Evolutionary conservation across 352 stramenopile genomes (phyloP).

Genomic region (Globisporangium mamillatum): DNA sequence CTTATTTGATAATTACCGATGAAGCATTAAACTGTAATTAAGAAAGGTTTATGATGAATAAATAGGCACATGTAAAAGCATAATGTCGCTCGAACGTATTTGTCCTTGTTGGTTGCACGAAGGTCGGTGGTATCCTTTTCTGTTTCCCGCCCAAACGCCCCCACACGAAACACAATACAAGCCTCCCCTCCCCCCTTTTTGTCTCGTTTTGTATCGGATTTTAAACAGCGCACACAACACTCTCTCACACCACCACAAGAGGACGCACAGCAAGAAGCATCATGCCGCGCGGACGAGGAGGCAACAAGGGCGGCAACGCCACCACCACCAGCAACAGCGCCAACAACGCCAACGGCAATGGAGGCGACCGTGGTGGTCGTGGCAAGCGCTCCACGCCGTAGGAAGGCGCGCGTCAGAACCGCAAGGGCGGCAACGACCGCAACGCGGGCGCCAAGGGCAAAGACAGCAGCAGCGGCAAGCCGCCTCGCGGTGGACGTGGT

Average conservation of each 20-base stretch:
- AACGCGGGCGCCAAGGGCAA: conserved; percentile 18
- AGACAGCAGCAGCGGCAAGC: conserved; percentile 18
- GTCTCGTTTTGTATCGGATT: not conserved
- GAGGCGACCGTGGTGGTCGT: conserved; percentile 17
- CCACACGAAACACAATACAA: not conserved
- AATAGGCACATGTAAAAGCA: no score
- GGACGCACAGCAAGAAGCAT: not conserved
- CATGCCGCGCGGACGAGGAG: conserved; percentile 41
- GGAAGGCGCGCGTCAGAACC: conserved; percentile 29
- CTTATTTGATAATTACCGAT: no score
- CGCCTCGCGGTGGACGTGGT: conserved; percentile 20
- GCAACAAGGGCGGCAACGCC: conserved; percentile 6
- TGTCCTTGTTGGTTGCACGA: not conserved
- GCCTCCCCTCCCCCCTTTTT: no score
- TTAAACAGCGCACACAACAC: not conserved
- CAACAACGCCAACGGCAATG: conserved; percentile 8
- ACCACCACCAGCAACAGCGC: not conserved
- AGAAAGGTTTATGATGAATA: no score
- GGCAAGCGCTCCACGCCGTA: conserved; percentile 40
- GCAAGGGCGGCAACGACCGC: conserved; percentile 25
- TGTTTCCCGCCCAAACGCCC: not conserved
- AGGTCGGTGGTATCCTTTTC: not conserved
- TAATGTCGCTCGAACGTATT: not conserved
- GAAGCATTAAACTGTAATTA: no score
- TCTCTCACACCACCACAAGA: not conserved